Percentiles rank a stretch among this genome's conserved stretches.
phyloP scores from a whole-genome alignment of 768 basidiomycete species.

The Panaeolus papilionaceus region DNA sequence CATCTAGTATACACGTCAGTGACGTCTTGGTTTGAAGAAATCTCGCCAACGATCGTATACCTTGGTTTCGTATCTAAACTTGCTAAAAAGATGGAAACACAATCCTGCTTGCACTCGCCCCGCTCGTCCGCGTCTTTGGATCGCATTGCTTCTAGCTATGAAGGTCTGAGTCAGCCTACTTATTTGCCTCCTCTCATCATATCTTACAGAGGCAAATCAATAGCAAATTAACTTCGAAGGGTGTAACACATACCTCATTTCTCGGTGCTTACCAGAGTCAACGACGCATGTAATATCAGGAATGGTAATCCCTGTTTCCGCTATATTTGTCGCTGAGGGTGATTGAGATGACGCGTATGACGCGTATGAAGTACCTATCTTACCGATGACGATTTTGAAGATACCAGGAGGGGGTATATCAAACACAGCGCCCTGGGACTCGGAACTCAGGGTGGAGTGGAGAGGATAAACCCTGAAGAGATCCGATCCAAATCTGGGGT shows the following conservation, averaged over 20 bases:
- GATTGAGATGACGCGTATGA: constrained; percentile 16
- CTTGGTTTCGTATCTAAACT: constrained; percentile 80
- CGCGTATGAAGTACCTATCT: constrained; percentile 26
- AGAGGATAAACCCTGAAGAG: constrained; percentile 83
- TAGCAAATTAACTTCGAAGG: neutral
- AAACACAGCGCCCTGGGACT: constrained; percentile 91
- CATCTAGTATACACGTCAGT: constrained; percentile 55
- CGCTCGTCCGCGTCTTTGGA: constrained; percentile 88
- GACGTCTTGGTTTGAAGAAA: neutral
- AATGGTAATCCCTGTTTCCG: constrained; percentile 98
- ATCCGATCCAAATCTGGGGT: constrained; percentile 70
- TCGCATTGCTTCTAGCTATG: constrained; percentile 89
- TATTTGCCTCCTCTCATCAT: constrained; percentile 96
- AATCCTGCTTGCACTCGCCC: constrained; percentile 90
- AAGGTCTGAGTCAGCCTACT: constrained; percentile 92
- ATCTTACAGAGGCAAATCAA: constrained; percentile 49
- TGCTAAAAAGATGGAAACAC: constrained; percentile 97
- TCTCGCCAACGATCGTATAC: constrained; percentile 38
- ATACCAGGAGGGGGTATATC: constrained; percentile 81
- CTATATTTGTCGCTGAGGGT: constrained; percentile 82
- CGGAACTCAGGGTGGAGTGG: constrained; percentile 92
- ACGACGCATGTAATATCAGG: constrained; percentile 98
- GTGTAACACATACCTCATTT: constrained; percentile 70
- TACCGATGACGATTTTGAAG: constrained; percentile 95
- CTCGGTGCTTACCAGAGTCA: constrained; percentile 91